Percentiles rank a stretch among this genome's conserved stretches.
These are phyloP conservation scores for Neoboletus brunneissimus DNA, from an alignment of 768 basidiomycete genomes.

Conservation along the genomic window DNA sequence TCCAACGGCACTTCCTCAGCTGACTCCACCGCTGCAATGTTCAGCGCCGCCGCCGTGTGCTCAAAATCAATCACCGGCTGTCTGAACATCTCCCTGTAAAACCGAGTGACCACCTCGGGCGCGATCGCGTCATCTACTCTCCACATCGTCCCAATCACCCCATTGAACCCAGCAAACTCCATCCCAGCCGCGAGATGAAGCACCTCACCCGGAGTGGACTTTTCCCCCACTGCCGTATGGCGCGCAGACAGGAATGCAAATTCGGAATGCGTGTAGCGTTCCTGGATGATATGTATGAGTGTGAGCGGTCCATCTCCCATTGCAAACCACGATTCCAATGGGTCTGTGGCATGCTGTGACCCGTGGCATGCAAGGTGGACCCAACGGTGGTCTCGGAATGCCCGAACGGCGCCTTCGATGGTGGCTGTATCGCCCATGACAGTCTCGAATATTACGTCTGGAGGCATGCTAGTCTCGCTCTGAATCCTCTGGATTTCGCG, in stretches of 20 bases:
- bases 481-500: neutral
- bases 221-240: neutral
- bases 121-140: neutral
- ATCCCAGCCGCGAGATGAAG: neutral
- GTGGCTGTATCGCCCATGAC: neutral
- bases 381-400: neutral
- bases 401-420: neutral
- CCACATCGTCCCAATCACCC: constrained; percentile 1
- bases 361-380: neutral
- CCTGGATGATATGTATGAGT: neutral
- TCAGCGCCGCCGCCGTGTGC: neutral
- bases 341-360: neutral
- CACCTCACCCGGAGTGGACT: neutral
- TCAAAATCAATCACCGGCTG: neutral
- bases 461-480: no score
- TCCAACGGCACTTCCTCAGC: neutral
- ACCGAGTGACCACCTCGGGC: neutral
- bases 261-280: neutral
- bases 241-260: neutral
- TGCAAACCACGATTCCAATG: neutral
- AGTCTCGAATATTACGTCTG: no score
- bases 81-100: neutral
- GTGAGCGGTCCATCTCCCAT: no score
- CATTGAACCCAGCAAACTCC: neutral
- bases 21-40: neutral